Conservation (phyloP, 2,329 filamentous ascomycete species). For the Fusarium secorum region DNA sequence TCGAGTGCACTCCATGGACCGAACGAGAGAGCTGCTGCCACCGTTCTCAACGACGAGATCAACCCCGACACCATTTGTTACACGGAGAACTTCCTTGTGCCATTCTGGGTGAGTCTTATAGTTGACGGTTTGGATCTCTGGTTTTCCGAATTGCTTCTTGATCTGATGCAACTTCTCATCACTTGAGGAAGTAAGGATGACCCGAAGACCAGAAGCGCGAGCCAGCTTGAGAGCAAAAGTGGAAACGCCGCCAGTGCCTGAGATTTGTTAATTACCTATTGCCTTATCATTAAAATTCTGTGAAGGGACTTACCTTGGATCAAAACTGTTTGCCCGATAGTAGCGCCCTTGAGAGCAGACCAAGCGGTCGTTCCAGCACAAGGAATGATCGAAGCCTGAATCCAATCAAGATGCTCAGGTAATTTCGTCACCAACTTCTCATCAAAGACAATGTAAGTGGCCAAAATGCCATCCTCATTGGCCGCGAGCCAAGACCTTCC, state of each 20-base stretch:
- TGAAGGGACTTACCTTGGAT: slow-evolving; percentile 48
- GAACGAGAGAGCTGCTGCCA: slow-evolving; percentile 48
- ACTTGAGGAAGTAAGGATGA: slow-evolving; percentile 61
- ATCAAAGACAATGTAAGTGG: slow-evolving; percentile 52
- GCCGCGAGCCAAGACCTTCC: slow-evolving; percentile 53
- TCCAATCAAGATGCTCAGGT: slow-evolving; percentile 49
- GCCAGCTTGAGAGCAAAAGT: slow-evolving; percentile 54
- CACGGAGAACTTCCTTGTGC: slow-evolving; percentile 53
- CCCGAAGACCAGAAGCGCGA: slow-evolving; percentile 58
- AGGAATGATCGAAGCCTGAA: slow-evolving; percentile 48
- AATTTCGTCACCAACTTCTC: slow-evolving; percentile 48
- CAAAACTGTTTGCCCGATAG: slow-evolving; percentile 51
- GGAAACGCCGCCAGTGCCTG: slow-evolving; percentile 53
- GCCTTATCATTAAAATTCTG: rapidly evolving
- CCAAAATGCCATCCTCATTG: slow-evolving; percentile 54
- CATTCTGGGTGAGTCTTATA: slow-evolving; percentile 56
- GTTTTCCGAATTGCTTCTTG: slow-evolving; percentile 50
- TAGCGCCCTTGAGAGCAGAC: slow-evolving; percentile 51
- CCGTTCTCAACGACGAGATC: slow-evolving; percentile 59
- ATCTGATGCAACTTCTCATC: slow-evolving; percentile 57
- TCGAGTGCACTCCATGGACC: slow-evolving; percentile 50
- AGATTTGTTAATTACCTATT: not conserved
- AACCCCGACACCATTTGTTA: slow-evolving; percentile 55
- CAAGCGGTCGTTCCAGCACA: slow-evolving; percentile 57
- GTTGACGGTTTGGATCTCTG: slow-evolving; percentile 57